A percentile compares a stretch with the other conserved stretches of the same genome.
Evolutionary conservation across 495 filamentous ascomycete genomes (phyloP).

Genomic region (Jackrogersella minutella): DNA sequence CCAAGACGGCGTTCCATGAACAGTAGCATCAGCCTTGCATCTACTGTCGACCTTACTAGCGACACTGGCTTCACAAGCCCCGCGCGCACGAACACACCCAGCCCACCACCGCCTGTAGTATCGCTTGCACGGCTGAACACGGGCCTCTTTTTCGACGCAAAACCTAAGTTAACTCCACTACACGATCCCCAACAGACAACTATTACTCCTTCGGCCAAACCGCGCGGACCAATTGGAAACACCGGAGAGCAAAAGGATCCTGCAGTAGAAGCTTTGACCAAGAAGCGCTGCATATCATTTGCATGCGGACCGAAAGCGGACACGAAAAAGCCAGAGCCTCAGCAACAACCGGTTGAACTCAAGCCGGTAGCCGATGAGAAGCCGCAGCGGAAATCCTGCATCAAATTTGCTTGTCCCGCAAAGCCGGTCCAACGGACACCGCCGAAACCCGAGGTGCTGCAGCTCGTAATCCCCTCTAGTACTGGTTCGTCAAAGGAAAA

Average conservation of each 20-base stretch:
- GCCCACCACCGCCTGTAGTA: constrained; percentile 72
- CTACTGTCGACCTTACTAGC: constrained; percentile 87
- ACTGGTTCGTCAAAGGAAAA: constrained; percentile 36
- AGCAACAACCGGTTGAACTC: constrained; percentile 37
- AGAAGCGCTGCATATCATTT: constrained; percentile 90
- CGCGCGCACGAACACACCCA: constrained; percentile 84
- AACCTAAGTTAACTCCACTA: constrained; percentile 24
- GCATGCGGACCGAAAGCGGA: constrained; percentile 71
- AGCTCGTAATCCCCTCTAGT: constrained; percentile 31
- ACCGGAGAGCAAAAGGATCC: constrained; percentile 37
- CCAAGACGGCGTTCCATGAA: constrained; percentile 72
- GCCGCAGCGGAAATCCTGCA: constrained; percentile 51
- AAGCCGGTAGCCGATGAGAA: constrained; percentile 43
- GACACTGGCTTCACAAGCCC: constrained; percentile 93
- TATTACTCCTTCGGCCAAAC: constrained; percentile 21
- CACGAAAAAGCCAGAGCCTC: constrained; percentile 40
- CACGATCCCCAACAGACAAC: constrained; percentile 19
- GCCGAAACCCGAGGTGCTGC: constrained; percentile 19
- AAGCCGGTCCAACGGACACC: constrained; percentile 36
- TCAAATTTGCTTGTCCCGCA: constrained; percentile 62
- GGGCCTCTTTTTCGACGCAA: constrained; percentile 39
- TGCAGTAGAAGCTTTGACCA: constrained; percentile 47
- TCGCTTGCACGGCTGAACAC: constrained; percentile 32
- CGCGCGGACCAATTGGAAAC: constrained; percentile 18
- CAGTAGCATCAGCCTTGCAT: constrained; percentile 78